A percentile compares a stretch with the other conserved stretches of the same genome.
These are phyloP conservation scores for Puccinia triticina DNA, from an alignment of 1,284 basidiomycete species.

Conservation along the genomic window DNA sequence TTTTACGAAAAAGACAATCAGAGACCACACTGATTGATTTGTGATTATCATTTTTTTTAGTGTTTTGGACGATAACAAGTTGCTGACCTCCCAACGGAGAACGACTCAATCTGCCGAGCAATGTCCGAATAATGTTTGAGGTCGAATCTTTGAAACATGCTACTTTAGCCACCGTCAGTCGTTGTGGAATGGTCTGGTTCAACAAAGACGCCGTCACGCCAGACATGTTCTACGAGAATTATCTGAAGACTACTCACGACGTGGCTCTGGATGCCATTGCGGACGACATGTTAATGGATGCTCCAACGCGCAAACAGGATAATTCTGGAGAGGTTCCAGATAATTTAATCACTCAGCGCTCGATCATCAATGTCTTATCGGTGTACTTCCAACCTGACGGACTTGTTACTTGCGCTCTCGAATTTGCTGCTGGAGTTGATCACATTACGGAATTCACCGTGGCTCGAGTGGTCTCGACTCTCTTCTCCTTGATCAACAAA, in stretches of 20 bases:
- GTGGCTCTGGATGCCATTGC: conserved; percentile 87
- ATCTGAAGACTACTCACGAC: conserved; percentile 76
- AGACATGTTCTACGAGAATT: conserved; percentile 87
- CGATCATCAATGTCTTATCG: conserved; percentile 76
- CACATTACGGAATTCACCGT: conserved; percentile 99
- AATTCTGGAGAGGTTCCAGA: conserved; percentile 67
- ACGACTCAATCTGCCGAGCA: conserved; percentile 91
- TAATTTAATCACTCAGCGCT: conserved; percentile 73
- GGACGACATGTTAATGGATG: conserved; percentile 71
- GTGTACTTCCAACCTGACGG: conserved; percentile 81
- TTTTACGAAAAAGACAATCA: conserved; percentile 16
- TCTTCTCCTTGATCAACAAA: conserved; percentile 97
- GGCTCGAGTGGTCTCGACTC: conserved; percentile 86
- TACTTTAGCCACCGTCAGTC: conserved; percentile 96
- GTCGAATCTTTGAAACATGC: conserved; percentile 98
- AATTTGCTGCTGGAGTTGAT: conserved; percentile 77
- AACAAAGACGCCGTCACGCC: conserved; percentile 92
- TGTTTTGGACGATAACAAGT: conserved; percentile 98
- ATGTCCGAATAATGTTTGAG: conserved; percentile 99
- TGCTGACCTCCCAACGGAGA: conserved; percentile 97
- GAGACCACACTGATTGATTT: not conserved
- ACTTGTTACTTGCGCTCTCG: conserved; percentile 76
- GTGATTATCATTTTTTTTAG: conserved; percentile 62
- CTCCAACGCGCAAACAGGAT: conserved; percentile 66
- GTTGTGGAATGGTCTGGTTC: conserved; percentile 99